phyloP scores from a whole-genome alignment of 2,329 filamentous ascomycete species.

The Grosmannia penicillata region DNA sequence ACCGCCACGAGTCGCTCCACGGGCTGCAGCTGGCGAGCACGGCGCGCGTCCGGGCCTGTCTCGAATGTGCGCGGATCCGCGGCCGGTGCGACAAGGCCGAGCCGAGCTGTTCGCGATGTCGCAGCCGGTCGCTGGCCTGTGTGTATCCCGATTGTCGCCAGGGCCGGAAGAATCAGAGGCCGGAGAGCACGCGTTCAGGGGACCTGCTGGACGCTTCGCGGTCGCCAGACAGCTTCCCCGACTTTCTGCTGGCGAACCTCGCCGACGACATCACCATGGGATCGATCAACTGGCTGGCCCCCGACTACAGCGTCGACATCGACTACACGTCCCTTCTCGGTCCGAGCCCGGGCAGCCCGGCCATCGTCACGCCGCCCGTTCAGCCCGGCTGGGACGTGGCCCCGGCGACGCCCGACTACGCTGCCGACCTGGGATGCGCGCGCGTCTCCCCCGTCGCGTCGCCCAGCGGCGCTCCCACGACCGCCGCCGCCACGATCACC shows the following conservation, averaged over 20 bases:
- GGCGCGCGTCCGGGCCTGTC: not conserved
- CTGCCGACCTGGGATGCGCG: not conserved
- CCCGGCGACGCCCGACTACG: not conserved
- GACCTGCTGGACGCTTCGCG: not conserved
- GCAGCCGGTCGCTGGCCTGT: not conserved
- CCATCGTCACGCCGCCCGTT: not conserved
- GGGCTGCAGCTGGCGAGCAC: not conserved
- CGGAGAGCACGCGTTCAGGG: too few species aligned
- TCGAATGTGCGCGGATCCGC: slow-evolving; percentile 1
- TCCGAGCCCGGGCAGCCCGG: not conserved
- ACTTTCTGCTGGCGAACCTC: not conserved
- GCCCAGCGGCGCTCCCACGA: too few species aligned
- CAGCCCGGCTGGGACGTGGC: not conserved
- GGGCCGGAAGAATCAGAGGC: not conserved
- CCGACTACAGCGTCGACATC: slow-evolving; percentile 11
- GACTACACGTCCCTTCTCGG: slow-evolving; percentile 10
- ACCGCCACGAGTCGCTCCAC: slow-evolving; percentile 2
- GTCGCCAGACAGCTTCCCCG: not conserved
- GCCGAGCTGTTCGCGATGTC: not conserved
- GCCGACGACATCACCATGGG: not conserved
- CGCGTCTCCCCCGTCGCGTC: not conserved
- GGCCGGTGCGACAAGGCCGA: slow-evolving; percentile 1
- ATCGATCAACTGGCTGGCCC: slow-evolving; percentile 14
- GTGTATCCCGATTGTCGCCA: not conserved
- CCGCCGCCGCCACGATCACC: not conserved